phyloP scores from a whole-genome alignment of 2,329 filamentous ascomycete species.

The Cladosporium cucumerinum region DNA sequence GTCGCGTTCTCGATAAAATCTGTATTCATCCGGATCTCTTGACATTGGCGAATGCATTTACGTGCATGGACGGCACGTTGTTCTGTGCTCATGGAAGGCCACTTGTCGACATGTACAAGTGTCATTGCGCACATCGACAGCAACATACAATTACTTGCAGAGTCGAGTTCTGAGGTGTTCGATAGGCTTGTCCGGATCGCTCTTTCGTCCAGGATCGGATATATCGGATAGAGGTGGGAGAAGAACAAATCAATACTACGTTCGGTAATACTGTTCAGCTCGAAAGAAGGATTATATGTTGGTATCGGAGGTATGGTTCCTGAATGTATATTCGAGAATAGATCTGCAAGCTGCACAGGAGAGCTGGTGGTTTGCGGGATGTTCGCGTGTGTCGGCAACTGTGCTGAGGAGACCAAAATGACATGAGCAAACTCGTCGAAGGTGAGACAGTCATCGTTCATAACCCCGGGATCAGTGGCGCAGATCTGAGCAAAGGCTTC shows the following conservation, averaged over 20 bases:
- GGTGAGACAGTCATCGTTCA: constrained; percentile 18
- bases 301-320: constrained; percentile 6
- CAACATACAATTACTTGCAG: constrained; percentile 15
- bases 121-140: constrained; percentile 21
- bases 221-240: constrained; percentile 20
- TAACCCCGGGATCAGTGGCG: not conserved
- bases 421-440: constrained; percentile 22
- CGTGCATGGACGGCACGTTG: constrained; percentile 10
- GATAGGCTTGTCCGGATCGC: constrained; percentile 9
- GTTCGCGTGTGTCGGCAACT: not conserved
- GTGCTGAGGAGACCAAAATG: constrained; percentile 12
- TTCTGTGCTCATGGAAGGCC: constrained; percentile 19
- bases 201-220: constrained; percentile 16
- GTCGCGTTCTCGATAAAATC: constrained; percentile 15
- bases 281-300: not conserved
- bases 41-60: constrained; percentile 18
- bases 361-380: not conserved
- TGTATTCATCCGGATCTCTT: constrained; percentile 12
- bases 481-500: not conserved
- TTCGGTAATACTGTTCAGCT: constrained; percentile 5
- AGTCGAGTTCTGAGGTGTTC: not conserved
- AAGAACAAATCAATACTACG: constrained; percentile 20
- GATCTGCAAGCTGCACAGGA: not conserved
- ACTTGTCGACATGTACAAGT: constrained; percentile 18
- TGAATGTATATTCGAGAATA: constrained; percentile 1